phyloP scores from a whole-genome alignment of 768 basidiomycete species.

The Boletus rufocinnamomeus region DNA sequence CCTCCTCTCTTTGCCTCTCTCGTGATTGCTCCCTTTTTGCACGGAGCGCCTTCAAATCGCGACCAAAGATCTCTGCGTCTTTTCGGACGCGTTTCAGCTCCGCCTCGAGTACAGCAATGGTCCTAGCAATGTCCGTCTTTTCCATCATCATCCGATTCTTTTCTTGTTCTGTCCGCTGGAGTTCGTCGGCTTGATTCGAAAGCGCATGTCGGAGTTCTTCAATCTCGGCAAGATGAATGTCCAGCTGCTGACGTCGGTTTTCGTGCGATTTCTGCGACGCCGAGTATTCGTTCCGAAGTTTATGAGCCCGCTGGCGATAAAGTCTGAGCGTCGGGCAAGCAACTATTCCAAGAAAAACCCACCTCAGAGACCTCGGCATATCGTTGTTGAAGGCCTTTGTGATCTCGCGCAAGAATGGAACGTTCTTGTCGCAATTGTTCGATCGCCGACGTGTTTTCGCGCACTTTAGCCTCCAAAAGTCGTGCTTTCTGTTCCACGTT shows the following conservation, averaged over 20 bases:
- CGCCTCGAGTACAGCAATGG: slow-evolving; percentile 66
- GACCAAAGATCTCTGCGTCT: slow-evolving; percentile 77
- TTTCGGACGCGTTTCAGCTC: slow-evolving; percentile 75
- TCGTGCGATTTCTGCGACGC: slow-evolving; percentile 68
- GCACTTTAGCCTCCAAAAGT: slow-evolving; percentile 62
- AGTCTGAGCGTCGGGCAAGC: not conserved
- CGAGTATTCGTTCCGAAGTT: slow-evolving; percentile 62
- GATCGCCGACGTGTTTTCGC: slow-evolving; percentile 69
- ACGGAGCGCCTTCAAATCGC: slow-evolving; percentile 68
- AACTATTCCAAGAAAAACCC: slow-evolving; percentile 18
- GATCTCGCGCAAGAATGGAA: slow-evolving; percentile 63
- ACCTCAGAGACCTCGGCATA: slow-evolving; percentile 72
- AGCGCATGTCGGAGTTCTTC: slow-evolving; percentile 73
- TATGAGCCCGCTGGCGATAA: slow-evolving; percentile 52
- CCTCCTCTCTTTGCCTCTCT: slow-evolving; percentile 55
- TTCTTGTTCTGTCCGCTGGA: slow-evolving; percentile 65
- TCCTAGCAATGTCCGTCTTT: slow-evolving; percentile 64
- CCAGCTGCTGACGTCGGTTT: slow-evolving; percentile 70
- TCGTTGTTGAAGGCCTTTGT: slow-evolving; percentile 70
- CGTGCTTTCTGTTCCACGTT: slow-evolving; percentile 75
- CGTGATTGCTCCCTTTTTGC: slow-evolving; percentile 67
- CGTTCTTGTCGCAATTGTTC: slow-evolving; percentile 79
- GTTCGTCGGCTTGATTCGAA: slow-evolving; percentile 57
- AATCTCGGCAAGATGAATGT: slow-evolving; percentile 69
- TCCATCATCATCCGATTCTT: slow-evolving; percentile 61